Conservation (phyloP, 2,329 filamentous ascomycete genomes). For the Ceratocystis papillata region DNA sequence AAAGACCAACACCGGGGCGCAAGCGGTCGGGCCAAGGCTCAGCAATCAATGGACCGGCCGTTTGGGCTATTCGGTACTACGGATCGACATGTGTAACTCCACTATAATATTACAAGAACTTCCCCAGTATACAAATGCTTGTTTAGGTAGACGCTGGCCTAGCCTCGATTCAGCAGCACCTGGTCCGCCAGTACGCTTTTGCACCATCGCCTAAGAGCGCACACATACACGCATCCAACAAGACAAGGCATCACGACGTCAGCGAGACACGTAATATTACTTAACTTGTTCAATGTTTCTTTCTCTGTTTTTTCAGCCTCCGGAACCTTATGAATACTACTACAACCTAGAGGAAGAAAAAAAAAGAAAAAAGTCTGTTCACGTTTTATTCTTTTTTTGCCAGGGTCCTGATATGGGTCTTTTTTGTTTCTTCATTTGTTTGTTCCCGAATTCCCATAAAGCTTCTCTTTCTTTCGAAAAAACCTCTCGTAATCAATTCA, state of each 20-base stretch:
- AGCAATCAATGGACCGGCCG: too few species aligned
- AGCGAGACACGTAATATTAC: not conserved
- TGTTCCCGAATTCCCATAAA: constrained; percentile 17
- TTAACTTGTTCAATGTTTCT: constrained; percentile 26
- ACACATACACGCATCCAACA: not conserved
- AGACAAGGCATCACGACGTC: not conserved
- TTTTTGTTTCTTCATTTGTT: constrained; percentile 23
- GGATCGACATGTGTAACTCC: too few species aligned
- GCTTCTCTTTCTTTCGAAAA: constrained; percentile 22
- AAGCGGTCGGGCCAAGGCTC: too few species aligned
- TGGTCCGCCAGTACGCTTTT: too few species aligned
- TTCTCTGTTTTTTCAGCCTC: constrained; percentile 25
- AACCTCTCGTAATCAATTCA: constrained; percentile 24
- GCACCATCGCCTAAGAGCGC: too few species aligned
- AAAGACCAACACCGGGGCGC: too few species aligned
- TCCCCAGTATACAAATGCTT: too few species aligned
- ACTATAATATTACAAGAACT: too few species aligned
- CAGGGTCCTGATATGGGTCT: constrained; percentile 20
- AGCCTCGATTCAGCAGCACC: too few species aligned
- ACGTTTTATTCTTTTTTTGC: constrained; percentile 23
- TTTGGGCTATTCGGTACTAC: too few species aligned
- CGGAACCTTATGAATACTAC: not conserved
- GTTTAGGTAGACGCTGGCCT: too few species aligned
- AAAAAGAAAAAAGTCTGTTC: constrained; percentile 7
- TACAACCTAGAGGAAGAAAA: constrained; percentile 10